Conservation (phyloP, 441 rosid genomes). For the Corymbia calophylla region DNA sequence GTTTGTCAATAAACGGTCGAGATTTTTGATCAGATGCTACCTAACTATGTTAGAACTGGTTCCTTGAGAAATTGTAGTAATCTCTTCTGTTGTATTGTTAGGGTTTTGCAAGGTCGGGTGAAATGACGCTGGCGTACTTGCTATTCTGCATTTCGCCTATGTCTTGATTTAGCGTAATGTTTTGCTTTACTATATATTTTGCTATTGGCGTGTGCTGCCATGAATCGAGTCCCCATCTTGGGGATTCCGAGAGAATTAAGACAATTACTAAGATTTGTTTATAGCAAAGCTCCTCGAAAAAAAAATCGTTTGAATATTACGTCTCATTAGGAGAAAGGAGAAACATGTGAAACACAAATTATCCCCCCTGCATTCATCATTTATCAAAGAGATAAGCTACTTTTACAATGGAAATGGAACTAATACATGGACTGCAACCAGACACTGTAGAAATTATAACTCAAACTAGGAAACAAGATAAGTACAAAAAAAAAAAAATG, state of each 20-base stretch:
- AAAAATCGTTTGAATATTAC: neutral
- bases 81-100: neutral
- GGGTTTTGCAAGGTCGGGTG: neutral
- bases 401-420: neutral
- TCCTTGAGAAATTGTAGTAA: neutral
- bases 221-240: neutral
- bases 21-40: too few relatives aligned
- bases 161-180: neutral
- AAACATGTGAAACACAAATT: neutral
- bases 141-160: neutral
- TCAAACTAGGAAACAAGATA: neutral
- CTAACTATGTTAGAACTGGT: neutral
- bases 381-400: neutral
- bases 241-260: neutral
- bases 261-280: neutral
- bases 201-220: neutral
- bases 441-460: neutral
- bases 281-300: neutral
- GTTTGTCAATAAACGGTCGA: too few relatives aligned
- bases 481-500: neutral
- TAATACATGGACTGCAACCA: neutral
- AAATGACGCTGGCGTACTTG: neutral
- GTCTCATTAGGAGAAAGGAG: neutral
- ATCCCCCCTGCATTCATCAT: neutral
- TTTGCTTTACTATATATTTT: neutral